Conservation (phyloP, 805 yeast genomes). For the Wickerhamomyces alni region DNA sequence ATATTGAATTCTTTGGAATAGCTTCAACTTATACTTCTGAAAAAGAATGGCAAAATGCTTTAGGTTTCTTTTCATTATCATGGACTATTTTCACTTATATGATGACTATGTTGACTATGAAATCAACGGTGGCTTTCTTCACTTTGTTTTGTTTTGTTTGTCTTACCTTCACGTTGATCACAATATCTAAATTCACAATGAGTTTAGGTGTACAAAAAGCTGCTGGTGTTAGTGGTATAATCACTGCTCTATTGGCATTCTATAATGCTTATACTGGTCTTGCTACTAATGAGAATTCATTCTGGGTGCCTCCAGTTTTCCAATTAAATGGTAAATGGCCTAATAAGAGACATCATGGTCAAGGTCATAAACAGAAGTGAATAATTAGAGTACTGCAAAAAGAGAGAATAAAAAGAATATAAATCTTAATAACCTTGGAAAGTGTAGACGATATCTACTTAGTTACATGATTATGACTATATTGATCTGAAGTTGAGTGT, state of each 20-base stretch:
- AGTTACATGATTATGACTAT: too few relatives aligned
- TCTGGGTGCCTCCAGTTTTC: constrained; percentile 29
- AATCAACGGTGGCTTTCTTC: constrained; percentile 42
- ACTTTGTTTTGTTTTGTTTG: constrained; percentile 39
- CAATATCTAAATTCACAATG: constrained; percentile 40
- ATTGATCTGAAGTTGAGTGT: too few relatives aligned
- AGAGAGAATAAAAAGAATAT: too few relatives aligned
- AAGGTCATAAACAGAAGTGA: neutral
- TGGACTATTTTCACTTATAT: constrained; percentile 51
- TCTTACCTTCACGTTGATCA: constrained; percentile 40
- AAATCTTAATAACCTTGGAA: too few relatives aligned
- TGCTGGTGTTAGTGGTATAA: constrained; percentile 60
- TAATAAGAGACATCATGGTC: neutral
- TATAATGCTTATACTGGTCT: constrained; percentile 69
- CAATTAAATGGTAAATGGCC: too few relatives aligned
- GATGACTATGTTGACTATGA: constrained; percentile 38
- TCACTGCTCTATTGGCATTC: constrained; percentile 59
- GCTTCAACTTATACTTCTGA: constrained; percentile 32
- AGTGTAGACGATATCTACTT: too few relatives aligned
- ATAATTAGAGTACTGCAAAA: too few relatives aligned
- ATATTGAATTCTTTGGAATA: constrained; percentile 48
- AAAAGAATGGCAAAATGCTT: constrained; percentile 38
- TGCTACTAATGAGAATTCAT: constrained; percentile 59
- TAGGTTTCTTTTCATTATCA: constrained; percentile 46
- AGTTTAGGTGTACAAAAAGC: constrained; percentile 35